Base-by-base conservation (phyloP, 2,329 filamentous ascomycete genomes). In the Xylaria sp. region DNA sequence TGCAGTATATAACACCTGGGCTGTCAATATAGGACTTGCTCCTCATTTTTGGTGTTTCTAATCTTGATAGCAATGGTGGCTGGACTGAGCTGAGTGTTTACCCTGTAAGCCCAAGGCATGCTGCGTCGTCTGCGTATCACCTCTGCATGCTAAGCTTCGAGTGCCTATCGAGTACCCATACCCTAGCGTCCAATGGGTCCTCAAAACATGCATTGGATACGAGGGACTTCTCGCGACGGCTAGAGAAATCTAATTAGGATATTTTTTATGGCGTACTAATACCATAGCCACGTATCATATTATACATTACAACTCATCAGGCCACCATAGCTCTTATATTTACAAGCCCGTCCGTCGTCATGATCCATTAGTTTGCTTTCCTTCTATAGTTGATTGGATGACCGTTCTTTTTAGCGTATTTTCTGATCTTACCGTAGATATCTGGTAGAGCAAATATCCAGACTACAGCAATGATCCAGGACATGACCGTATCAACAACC, bases 371-470 rank as follows among this genome's bases (percentile, higher is more conserved):
- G 67, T 68, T 8, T 25, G 51, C 69, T 35, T 79, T 78, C 71
- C 80, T 83, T 42, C 79, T 78, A 64, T 84, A 84, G 1, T 81
- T 85, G 65, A 81, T 82, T 3, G 88, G 88, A 73, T 90, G 87
- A 0, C 89, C 90, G 72, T 91, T 79, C 72, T 84, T 84, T 79
- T 85, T 87, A 53, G 79, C 84, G 75, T 85, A 90, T 27, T 81
- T 84, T 73, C 78, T 82, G 60, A 92, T 87, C 74, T 89, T 88
- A 42, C 83, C 81, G 75, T 89, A 84, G 69, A 91, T 79, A 69
- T 88, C 85, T 57, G 82, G 80, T 40, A 86, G 79, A 8, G 87
- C 85, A 74, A 92, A 88, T 48, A 88, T 81, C 85, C 87, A 90
- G 53, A 88, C 79, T 9, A 91, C 68, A 5, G 83, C 78, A 8